These are phyloP conservation scores for Gonapodya sp. DNA, from an alignment of 192 early-diverging fungal genomes.

Conservation along the genomic window DNA sequence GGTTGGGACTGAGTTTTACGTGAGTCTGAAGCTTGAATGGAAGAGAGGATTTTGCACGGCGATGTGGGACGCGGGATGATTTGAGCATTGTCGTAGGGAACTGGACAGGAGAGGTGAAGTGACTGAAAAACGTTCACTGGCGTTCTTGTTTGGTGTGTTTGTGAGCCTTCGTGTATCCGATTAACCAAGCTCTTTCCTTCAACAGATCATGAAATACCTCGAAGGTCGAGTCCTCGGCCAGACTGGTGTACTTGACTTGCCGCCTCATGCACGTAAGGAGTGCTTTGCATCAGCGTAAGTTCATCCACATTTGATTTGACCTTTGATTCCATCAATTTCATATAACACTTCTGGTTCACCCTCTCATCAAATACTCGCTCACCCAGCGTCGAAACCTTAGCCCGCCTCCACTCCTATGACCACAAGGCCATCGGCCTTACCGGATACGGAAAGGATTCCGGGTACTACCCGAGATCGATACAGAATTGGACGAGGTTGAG, in stretches of 20 bases:
- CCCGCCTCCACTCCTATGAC: slow-evolving; percentile 11
- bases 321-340: neutral
- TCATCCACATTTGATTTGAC: neutral
- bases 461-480: neutral
- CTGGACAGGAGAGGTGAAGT: no score
- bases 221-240: slow-evolving; percentile 9
- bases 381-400: neutral
- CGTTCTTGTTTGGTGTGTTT: no score
- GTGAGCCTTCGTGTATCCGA: no score
- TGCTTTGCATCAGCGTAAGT: neutral
- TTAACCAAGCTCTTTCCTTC: no score
- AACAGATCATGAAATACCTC: neutral
- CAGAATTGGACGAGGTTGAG: neutral
- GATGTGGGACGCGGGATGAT: no score
- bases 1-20: neutral
- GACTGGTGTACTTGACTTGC: neutral
- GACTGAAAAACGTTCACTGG: no score
- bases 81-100: no score
- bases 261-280: neutral
- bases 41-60: no score
- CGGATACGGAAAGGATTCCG: slow-evolving; percentile 6
- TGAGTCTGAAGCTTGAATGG: neutral
- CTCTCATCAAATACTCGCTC: no score
- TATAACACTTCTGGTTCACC: no score
- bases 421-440: neutral